These are phyloP conservation scores for Phaeoacremonium minimum DNA, from an alignment of 2,329 filamentous ascomycete species.

Conservation along the genomic window DNA sequence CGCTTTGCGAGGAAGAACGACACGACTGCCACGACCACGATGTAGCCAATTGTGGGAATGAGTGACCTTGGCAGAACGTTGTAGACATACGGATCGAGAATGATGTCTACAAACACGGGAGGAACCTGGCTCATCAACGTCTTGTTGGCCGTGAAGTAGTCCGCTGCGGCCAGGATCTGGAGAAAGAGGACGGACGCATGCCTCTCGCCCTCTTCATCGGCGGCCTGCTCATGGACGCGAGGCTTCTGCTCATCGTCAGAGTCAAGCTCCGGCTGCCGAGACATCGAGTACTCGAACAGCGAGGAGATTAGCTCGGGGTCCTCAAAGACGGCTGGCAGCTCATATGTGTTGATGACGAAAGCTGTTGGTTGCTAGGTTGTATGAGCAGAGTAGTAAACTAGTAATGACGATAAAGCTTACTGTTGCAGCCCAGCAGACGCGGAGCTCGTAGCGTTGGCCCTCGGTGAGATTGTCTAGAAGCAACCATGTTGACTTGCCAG, in stretches of 20 bases:
- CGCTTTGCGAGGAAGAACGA: slow-evolving; percentile 38
- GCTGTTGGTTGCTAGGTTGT: slow-evolving; percentile 72
- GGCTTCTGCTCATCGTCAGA: slow-evolving; percentile 8
- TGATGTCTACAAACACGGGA: slow-evolving; percentile 71
- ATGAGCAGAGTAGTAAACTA: slow-evolving; percentile 8
- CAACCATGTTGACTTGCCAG: slow-evolving; percentile 71
- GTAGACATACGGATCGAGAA: slow-evolving; percentile 80
- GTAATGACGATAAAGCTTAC: slow-evolving; percentile 48
- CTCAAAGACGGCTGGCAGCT: slow-evolving; percentile 57
- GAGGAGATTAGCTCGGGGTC: slow-evolving; percentile 61
- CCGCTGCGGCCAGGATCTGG: slow-evolving; percentile 70
- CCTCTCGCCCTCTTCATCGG: slow-evolving; percentile 12
- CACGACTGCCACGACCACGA: slow-evolving; percentile 53
- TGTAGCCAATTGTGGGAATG: slow-evolving; percentile 65
- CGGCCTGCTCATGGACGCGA: slow-evolving; percentile 5
- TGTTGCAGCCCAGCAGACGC: slow-evolving; percentile 89
- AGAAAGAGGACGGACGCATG: slow-evolving; percentile 62
- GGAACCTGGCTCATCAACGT: slow-evolving; percentile 72
- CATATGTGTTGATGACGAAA: slow-evolving; percentile 66
- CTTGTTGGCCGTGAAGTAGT: slow-evolving; percentile 75
- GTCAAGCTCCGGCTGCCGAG: slow-evolving; percentile 30
- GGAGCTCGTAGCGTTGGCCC: slow-evolving; percentile 80
- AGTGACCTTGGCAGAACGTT: slow-evolving; percentile 79
- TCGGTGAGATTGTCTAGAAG: slow-evolving; percentile 66
- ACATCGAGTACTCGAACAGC: slow-evolving; percentile 56